Conservation (phyloP, 306 rosid genomes). For the Quercus wislizeni region DNA sequence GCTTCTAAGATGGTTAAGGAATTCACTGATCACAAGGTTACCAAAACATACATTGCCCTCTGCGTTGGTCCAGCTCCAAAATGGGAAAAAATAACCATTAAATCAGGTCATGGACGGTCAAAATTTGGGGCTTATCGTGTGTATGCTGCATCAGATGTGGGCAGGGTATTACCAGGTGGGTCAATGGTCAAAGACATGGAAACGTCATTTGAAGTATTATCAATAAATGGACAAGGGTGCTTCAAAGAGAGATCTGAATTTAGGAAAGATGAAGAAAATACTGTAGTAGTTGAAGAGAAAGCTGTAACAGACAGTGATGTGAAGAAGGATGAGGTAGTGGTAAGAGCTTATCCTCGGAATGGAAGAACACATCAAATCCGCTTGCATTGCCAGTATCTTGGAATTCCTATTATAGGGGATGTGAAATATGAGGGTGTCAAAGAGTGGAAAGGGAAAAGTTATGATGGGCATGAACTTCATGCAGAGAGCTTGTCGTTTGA, state of each 20-base stretch:
- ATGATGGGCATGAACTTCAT: slow-evolving; percentile 76
- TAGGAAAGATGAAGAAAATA: slow-evolving; percentile 26
- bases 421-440: slow-evolving; percentile 84
- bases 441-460: slow-evolving; percentile 58
- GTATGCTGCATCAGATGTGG: slow-evolving; percentile 75
- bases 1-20: slow-evolving; percentile 83
- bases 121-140: slow-evolving; percentile 86
- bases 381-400: slow-evolving; percentile 84
- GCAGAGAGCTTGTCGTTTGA: slow-evolving; percentile 72
- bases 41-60: slow-evolving; percentile 71
- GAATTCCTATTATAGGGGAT: slow-evolving; percentile 82
- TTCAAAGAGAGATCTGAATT: slow-evolving; percentile 37
- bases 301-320: slow-evolving; percentile 24
- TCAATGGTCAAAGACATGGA: slow-evolving; percentile 81
- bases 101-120: slow-evolving; percentile 90
- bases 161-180: slow-evolving; percentile 74
- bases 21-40: slow-evolving; percentile 66
- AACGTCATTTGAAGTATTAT: slow-evolving; percentile 65
- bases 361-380: slow-evolving; percentile 98
- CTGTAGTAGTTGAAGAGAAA: slow-evolving; percentile 53
- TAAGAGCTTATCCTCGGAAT: slow-evolving; percentile 73
- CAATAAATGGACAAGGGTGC: slow-evolving; percentile 47
- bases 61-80: slow-evolving; percentile 55
- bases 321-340: slow-evolving; percentile 52
- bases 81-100: slow-evolving; percentile 62